phyloP scores from a whole-genome alignment of 169 alveolate genomes.

The Plasmodium coatneyi region DNA sequence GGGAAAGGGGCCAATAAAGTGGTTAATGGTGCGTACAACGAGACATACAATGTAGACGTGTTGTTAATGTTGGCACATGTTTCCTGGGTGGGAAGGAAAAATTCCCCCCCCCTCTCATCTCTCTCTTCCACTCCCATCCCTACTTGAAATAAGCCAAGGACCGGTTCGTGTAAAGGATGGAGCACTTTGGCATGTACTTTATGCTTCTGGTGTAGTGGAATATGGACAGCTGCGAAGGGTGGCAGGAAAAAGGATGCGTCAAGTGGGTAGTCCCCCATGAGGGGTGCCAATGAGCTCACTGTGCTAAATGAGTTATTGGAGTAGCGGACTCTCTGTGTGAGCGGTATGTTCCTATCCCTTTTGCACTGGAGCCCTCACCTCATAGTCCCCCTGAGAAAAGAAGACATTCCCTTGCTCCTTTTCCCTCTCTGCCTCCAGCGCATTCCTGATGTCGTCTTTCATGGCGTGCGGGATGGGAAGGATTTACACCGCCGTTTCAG shows the following conservation, averaged over 20 bases:
- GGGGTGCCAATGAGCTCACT: not conserved
- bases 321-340: not conserved
- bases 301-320: not conserved
- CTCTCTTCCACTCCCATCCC: not conserved
- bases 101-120: not conserved
- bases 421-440: conserved; percentile 43
- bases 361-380: not conserved
- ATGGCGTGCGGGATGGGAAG: not conserved
- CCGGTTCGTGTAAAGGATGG: conserved; percentile 42
- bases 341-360: not conserved
- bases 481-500: not conserved
- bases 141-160: conserved; percentile 70
- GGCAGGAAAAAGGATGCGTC: not conserved
- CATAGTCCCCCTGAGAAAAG: conserved; percentile 46
- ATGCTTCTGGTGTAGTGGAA: conserved; percentile 64
- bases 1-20: not conserved
- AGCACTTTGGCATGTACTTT: conserved; percentile 7
- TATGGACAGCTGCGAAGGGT: conserved; percentile 19
- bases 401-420: conserved; percentile 55
- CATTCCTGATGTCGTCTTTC: conserved; percentile 12
- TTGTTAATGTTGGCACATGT: not conserved
- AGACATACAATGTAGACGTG: not conserved
- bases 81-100: not conserved
- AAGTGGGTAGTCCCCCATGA: not conserved
- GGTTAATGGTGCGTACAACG: not conserved